Base-by-base conservation (phyloP, 768 basidiomycete species). In the Phanerodontia chrysosporium region DNA sequence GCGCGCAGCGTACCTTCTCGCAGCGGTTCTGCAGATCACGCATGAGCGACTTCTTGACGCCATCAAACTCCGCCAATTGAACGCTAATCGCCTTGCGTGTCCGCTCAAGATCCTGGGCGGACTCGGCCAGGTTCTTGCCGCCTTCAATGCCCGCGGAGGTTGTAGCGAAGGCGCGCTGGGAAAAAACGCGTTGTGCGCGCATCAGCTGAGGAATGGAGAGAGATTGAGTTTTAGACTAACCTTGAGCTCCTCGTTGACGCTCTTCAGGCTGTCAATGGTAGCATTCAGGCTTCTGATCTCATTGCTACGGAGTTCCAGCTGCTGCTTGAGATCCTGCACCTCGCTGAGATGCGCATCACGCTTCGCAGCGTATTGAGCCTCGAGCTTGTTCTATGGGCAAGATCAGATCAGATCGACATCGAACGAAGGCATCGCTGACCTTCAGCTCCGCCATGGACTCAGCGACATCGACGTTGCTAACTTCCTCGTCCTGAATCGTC, bases 21-120 rank as follows among this genome's bases (percentile, higher is more conserved):
- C 97, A 99, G 28, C 97, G 95, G 73, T 99, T 98, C 78, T 98
- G 96, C 66, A 99, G 76, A 78, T 99, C 97, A 36, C 94, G 89
- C 92, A 99, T 97, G 62, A 99, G 83, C 49, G 92, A 96, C 78
- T 97, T 96, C 83, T 98, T 98, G 66, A 97, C 95, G 21, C 92
- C 90, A 70, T 99, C 97, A 73, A 99, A 99, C 70, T 99, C 97
- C 60, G 95, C 92, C 59, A 96, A 86, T 69, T 98, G 96, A n/a
- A 95, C 90, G 62, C 94, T 96, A 75, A 97, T 95, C 13, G 92
- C 92, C 75, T 97, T 98, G 65, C 97, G 85, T 46, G 92, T 94
- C 58, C 96, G 84, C 75, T 99, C 97, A 64, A 98, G 84, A 75
- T 99, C 97, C 75, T 95, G 91, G 2, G 96, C 94, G 67, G 94